Percentiles rank a stretch among this genome's conserved stretches.
Evolutionary conservation across 345 rosid genomes (phyloP).

Genomic region (Passiflora organensis): DNA sequence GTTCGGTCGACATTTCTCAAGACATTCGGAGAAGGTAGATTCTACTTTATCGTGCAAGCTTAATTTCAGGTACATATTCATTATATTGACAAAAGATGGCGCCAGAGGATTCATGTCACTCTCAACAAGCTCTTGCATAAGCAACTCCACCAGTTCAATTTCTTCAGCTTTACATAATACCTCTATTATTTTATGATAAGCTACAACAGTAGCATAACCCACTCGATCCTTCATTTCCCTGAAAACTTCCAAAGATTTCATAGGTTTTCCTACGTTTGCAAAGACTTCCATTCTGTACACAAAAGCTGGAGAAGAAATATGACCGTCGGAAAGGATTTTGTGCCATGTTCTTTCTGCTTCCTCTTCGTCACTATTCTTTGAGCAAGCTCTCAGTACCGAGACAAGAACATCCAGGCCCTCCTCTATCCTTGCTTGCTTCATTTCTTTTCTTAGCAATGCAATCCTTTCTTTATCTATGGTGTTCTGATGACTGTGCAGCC

Average conservation of each 20-base stretch:
- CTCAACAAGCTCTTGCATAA: constrained; percentile 54
- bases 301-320: constrained; percentile 60
- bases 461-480: constrained; percentile 52
- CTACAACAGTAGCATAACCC: constrained; percentile 49
- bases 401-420: constrained; percentile 61
- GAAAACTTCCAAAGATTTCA: constrained; percentile 54
- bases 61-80: constrained; percentile 48
- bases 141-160: constrained; percentile 50
- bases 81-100: constrained; percentile 54
- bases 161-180: constrained; percentile 46
- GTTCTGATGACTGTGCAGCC: constrained; percentile 86
- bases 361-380: constrained; percentile 55
- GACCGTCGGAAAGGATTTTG: constrained; percentile 34
- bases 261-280: constrained; percentile 45
- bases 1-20: constrained; percentile 55
- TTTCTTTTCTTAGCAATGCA: constrained; percentile 47
- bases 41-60: constrained; percentile 53
- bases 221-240: constrained; percentile 56
- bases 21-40: constrained; percentile 49
- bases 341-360: constrained; percentile 69
- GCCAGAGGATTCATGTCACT: constrained; percentile 61
- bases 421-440: constrained; percentile 51
- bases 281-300: constrained; percentile 76
- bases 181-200: constrained; percentile 75
- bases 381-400: constrained; percentile 68